phyloP scores from a whole-genome alignment of 192 early-diverging fungal species.

The Podila epigama region DNA sequence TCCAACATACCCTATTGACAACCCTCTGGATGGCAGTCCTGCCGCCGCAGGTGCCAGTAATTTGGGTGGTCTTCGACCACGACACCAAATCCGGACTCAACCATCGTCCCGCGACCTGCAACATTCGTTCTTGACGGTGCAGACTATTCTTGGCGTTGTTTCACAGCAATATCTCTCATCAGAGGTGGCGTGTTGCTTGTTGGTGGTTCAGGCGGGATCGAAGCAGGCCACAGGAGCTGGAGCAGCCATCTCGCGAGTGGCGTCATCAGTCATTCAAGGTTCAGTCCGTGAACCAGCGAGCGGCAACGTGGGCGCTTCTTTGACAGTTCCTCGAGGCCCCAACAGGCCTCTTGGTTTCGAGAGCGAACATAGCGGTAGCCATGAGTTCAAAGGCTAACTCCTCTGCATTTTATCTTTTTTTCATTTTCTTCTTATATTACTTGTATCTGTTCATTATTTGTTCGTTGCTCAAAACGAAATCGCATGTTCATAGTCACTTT shows the following conservation, averaged over 20 bases:
- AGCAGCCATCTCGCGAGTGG: background rate
- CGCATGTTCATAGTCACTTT: no score
- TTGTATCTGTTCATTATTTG: no score
- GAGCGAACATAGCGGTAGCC: constrained; percentile 1
- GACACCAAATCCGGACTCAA: constrained; percentile 23
- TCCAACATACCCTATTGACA: constrained; percentile 15
- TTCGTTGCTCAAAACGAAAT: no score
- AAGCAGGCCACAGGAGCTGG: background rate
- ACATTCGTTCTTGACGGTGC: constrained; percentile 31
- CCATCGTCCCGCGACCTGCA: constrained; percentile 34
- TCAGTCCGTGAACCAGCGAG: background rate
- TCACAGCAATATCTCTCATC: constrained; percentile 23
- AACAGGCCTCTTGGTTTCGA: constrained; percentile 10
- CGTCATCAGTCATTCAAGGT: background rate
- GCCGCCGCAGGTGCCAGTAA: background rate
- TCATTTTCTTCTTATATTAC: background rate
- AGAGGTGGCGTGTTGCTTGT: constrained; percentile 13
- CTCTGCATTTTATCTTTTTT: background rate
- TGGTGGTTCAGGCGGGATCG: constrained; percentile 27
- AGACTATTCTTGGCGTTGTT: constrained; percentile 14
- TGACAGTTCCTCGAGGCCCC: background rate
- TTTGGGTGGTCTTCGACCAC: background rate
- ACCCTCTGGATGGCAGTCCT: constrained; percentile 15
- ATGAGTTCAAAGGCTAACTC: background rate
- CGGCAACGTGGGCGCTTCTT: background rate